Base-by-base conservation (phyloP, 176 grass and related monocot genomes). In the Carex pumila region DNA sequence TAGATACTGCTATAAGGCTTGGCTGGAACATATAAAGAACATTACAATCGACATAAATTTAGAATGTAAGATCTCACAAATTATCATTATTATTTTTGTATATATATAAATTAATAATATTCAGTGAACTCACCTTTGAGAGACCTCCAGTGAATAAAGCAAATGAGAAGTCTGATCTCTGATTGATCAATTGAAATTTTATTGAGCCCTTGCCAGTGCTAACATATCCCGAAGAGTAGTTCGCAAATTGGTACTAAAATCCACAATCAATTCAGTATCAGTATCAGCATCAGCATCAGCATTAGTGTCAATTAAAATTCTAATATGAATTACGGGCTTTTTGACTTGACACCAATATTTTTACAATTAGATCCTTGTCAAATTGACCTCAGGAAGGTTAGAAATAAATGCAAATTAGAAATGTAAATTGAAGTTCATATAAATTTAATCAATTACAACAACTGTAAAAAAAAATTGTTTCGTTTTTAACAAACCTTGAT, bases 161-260 rank as follows among this genome's bases (percentile, higher is more conserved):
- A 49, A 98, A 89, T n/a, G 95, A 91, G 43, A 98, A 94, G 22
- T 98, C 92, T 31, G 88, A 88, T 9, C 92, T 59, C 64, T 98
- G 95, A 60, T 98, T 98, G 81, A 98, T 98, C 72, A 98, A 25
- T 61, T 83, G 90, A 37, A 98, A 90, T 45, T 69, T 93, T 5
- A 98, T 50, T 13, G 25, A 30, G 3, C 90, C 89, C 82, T 85
- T 91, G 2, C 91, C 86, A 3, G 89, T 79, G 7, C 31, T 71
- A 7, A 9, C 6, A 67, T 94, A 98, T 54, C 77, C 62, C 6
- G 86, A 82, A 4, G 92, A 94, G 50, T 93, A 89, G 55, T 94
- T 94, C 0, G 90, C 90, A 47, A 94, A 64, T 61, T 98, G 90
- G 68, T 94, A 98, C 95, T 98, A 71, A 17, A 88, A 81, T 6